phyloP scores from a whole-genome alignment of 2,329 filamentous ascomycete species.

The Epichloe brachyelytri region DNA sequence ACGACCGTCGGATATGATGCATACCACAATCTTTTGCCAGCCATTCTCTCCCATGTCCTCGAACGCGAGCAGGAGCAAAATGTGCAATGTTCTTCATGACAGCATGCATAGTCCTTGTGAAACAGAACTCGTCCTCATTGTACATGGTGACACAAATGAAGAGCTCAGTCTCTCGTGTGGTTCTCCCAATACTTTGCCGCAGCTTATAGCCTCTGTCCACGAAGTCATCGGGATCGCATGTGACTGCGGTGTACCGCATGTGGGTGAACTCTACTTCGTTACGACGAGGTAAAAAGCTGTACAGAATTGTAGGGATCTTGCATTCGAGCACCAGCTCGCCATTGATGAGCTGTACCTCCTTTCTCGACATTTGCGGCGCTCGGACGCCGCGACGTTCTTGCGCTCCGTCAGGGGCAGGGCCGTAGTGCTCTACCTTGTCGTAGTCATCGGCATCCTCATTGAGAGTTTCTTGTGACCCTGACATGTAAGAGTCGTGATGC shows the following conservation, averaged over 20 bases:
- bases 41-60: slow-evolving; percentile 89
- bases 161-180: slow-evolving; percentile 78
- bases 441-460: slow-evolving; percentile 30
- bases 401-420: slow-evolving; percentile 72
- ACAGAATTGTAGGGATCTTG: slow-evolving; percentile 96
- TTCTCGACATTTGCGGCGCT: slow-evolving; percentile 76
- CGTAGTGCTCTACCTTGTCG: slow-evolving; percentile 66
- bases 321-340: slow-evolving; percentile 95
- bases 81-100: slow-evolving; percentile 98
- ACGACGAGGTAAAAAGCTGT: slow-evolving; percentile 86
- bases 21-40: slow-evolving; percentile 99
- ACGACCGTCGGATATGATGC: slow-evolving; percentile 88
- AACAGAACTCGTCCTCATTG: slow-evolving; percentile 94
- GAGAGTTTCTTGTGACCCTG: slow-evolving; percentile 40
- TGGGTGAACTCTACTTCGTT: slow-evolving; percentile 96
- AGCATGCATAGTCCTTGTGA: slow-evolving; percentile 95
- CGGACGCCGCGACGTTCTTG: slow-evolving; percentile 81
- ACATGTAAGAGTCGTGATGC: slow-evolving; percentile 44
- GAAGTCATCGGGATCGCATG: slow-evolving; percentile 92
- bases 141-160: slow-evolving; percentile 99
- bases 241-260: slow-evolving; percentile 98
- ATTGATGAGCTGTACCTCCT: slow-evolving; percentile 93
- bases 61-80: slow-evolving; percentile 84
- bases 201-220: slow-evolving; percentile 80
- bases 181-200: slow-evolving; percentile 77